A percentile compares a stretch with the other conserved stretches of the same genome.
These are phyloP conservation scores for Porcisia hertigi DNA, from an alignment of 208 protist species.

Conservation along the genomic window DNA sequence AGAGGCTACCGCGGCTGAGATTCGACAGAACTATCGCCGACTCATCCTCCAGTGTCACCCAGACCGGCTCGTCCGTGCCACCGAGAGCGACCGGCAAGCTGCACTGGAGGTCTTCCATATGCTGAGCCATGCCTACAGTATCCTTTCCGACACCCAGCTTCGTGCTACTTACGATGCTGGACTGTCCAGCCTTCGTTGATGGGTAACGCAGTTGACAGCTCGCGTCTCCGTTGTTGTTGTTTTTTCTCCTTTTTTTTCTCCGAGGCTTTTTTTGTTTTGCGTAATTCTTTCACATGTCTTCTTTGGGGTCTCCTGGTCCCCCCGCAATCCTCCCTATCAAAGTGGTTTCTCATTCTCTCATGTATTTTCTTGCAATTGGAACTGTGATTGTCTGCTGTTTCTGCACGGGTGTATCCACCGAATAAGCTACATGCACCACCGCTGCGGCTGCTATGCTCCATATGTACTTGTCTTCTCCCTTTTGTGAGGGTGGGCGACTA, in stretches of 20 bases:
- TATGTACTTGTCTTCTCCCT: neutral
- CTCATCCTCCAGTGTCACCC: constrained; percentile 82
- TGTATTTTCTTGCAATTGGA: neutral
- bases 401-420: neutral
- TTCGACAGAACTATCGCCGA: constrained; percentile 62
- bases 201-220: neutral
- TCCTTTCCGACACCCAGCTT: constrained; percentile 92
- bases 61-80: constrained; percentile 62
- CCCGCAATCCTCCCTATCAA: too few relatives aligned
- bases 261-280: neutral
- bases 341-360: neutral
- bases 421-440: too few relatives aligned
- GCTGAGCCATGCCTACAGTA: constrained; percentile 94
- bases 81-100: constrained; percentile 31
- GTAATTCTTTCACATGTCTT: too few relatives aligned
- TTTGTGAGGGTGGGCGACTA: neutral
- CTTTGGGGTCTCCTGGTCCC: too few relatives aligned
- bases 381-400: neutral
- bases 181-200: constrained; percentile 20
- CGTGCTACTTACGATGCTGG: constrained; percentile 93
- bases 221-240: neutral
- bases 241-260: neutral
- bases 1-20: constrained; percentile 40
- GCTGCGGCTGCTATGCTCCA: neutral
- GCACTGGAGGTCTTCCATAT: constrained; percentile 91